A percentile compares a stretch with the other conserved stretches of the same genome.
phyloP scores from a whole-genome alignment of 1,284 basidiomycete species.

The Schizophyllum commune region DNA sequence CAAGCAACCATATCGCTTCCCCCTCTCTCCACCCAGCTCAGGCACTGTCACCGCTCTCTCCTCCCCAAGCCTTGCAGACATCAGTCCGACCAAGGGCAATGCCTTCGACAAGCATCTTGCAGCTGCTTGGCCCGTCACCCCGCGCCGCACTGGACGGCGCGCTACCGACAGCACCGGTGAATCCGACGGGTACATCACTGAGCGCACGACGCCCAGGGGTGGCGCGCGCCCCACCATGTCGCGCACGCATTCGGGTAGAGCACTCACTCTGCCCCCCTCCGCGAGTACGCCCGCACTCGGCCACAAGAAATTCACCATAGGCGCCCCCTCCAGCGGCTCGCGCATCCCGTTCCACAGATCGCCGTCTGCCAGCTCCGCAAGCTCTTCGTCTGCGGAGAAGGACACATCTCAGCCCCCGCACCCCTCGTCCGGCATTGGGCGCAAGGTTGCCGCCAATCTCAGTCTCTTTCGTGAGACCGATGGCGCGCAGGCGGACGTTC shows the following conservation, averaged over 20 bases:
- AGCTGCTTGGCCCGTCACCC: constrained; percentile 10
- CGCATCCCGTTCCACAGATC: constrained; percentile 10
- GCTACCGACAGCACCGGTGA: constrained; percentile 22
- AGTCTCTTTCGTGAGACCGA: constrained; percentile 74
- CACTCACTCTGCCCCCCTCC: constrained; percentile 33
- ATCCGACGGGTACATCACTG: constrained; percentile 31
- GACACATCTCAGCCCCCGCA: constrained; percentile 18
- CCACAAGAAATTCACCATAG: constrained; percentile 6
- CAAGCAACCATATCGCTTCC: constrained; percentile 7
- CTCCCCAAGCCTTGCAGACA: constrained; percentile 28
- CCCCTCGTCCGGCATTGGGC: constrained; percentile 44
- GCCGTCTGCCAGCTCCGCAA: constrained; percentile 25
- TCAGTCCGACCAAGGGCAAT: constrained; percentile 19
- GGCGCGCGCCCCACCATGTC: constrained; percentile 17
- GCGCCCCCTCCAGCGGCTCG: constrained; percentile 10
- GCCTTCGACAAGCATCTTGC: constrained; percentile 21
- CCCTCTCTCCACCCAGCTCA: constrained; percentile 9
- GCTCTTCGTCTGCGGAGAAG: constrained; percentile 30
- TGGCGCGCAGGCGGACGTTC: constrained; percentile 32
- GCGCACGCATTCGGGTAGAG: constrained; percentile 23
- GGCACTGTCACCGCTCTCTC: constrained; percentile 15
- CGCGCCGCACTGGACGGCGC: constrained; percentile 19
- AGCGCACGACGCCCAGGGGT: constrained; percentile 20
- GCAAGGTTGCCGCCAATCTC: constrained; percentile 73
- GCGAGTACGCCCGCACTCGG: constrained; percentile 12